Conservation (phyloP, 306 rosid species). For the Cercis canadensis region DNA sequence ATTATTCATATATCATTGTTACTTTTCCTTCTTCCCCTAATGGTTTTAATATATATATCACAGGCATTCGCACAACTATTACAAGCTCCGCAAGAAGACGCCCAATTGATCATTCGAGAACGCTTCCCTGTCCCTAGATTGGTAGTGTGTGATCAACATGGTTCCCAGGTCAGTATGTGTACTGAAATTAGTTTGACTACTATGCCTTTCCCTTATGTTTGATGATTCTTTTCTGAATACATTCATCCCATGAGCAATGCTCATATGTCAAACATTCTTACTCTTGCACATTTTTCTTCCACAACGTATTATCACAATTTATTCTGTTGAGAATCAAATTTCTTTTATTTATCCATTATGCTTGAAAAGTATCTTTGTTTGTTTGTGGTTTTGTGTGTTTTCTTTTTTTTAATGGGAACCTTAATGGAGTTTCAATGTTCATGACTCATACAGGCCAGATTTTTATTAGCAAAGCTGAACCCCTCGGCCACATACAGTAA, state of each 20-base stretch:
- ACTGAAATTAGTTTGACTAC: constrained; percentile 21
- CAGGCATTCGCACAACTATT: constrained; percentile 93
- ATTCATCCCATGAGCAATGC: constrained; percentile 9
- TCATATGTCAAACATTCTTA: constrained; percentile 7
- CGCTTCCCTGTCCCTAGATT: constrained; percentile 96
- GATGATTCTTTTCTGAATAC: constrained; percentile 12
- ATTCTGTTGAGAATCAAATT: background rate
- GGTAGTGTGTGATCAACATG: constrained; percentile 98
- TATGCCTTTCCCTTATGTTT: constrained; percentile 9
- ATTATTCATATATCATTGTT: constrained; percentile 5
- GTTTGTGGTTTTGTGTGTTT: too few relatives aligned
- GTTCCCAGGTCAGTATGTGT: constrained; percentile 82
- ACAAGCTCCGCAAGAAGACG: constrained; percentile 81
- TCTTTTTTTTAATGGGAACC: constrained; percentile 2
- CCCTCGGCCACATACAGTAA: constrained; percentile 95
- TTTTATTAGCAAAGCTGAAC: constrained; percentile 92
- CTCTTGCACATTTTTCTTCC: background rate
- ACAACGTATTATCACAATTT: background rate
- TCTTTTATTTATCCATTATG: background rate
- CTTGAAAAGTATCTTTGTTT: background rate
- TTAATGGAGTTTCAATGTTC: constrained; percentile 22
- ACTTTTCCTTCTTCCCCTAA: constrained; percentile 20
- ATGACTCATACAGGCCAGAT: constrained; percentile 74
- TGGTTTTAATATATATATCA: constrained; percentile 29
- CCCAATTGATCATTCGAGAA: constrained; percentile 65